Evolutionary conservation across 2,329 filamentous ascomycete species (phyloP).

Genomic region (Stachybotrys elegans): DNA sequence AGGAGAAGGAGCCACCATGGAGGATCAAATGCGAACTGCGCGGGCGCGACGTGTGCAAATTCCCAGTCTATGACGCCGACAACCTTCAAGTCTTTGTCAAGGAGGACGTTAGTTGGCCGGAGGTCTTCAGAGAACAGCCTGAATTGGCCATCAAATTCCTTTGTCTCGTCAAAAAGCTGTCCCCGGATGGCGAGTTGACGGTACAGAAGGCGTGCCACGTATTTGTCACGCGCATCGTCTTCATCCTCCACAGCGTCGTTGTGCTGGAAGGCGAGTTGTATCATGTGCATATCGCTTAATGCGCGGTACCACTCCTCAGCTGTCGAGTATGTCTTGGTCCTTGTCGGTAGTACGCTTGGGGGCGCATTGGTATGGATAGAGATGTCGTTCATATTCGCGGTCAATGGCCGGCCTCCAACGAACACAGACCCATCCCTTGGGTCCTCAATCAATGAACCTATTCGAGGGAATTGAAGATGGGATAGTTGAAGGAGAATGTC

Average conservation of each 20-base stretch:
- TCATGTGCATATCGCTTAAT: constrained; percentile 33
- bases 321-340: constrained; percentile 12
- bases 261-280: constrained; percentile 31
- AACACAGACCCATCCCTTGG: constrained; percentile 14
- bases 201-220: constrained; percentile 21
- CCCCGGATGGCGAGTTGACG: constrained; percentile 9
- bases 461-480: constrained; percentile 23
- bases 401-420: constrained; percentile 28
- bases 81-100: constrained; percentile 19
- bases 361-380: constrained; percentile 17
- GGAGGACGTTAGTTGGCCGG: constrained; percentile 24
- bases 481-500: constrained; percentile 29
- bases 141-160: constrained; percentile 3
- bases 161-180: neutral
- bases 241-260: constrained; percentile 22
- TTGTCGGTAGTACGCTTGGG: constrained; percentile 10
- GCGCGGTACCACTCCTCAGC: constrained; percentile 29
- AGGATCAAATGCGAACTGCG: constrained; percentile 26
- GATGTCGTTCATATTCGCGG: constrained; percentile 36
- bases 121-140: constrained; percentile 19
- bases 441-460: constrained; percentile 29
- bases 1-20: constrained; percentile 34
- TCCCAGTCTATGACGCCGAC: constrained; percentile 36
- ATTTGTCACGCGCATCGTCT: constrained; percentile 21
- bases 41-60: constrained; percentile 27